Conservation (phyloP, 1,139 yeast species). For the Lodderomyces orthopsilosis region DNA sequence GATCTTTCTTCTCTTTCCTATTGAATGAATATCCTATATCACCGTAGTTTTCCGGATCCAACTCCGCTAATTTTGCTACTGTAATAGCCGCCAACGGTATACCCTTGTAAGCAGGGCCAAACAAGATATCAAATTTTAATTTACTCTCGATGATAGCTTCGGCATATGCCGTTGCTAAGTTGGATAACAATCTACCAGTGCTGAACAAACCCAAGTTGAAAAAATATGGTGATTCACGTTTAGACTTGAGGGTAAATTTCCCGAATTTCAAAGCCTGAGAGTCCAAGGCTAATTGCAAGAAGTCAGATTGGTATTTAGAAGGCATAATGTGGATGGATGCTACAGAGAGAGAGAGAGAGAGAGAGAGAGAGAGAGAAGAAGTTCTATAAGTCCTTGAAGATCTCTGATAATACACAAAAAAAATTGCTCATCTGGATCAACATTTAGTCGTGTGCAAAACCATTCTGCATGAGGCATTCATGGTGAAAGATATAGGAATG, state of each 20-base stretch:
- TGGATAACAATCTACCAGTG: constrained; percentile 73
- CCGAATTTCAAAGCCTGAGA: constrained; percentile 85
- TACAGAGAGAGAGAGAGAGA: constrained; percentile 10
- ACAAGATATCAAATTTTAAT: constrained; percentile 81
- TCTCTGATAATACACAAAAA: background rate
- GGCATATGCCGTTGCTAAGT: constrained; percentile 86
- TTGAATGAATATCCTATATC: constrained; percentile 70
- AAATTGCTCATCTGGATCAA: background rate
- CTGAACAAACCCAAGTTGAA: constrained; percentile 90
- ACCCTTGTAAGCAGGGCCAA: constrained; percentile 98
- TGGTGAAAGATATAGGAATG: too few species aligned
- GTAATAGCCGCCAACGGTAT: constrained; percentile 94
- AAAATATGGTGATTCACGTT: constrained; percentile 92
- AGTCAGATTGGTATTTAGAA: constrained; percentile 54
- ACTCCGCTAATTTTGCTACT: constrained; percentile 85
- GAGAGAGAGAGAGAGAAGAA: constrained; percentile 10
- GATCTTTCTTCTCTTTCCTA: constrained; percentile 93
- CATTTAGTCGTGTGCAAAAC: background rate
- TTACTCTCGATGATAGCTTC: constrained; percentile 78
- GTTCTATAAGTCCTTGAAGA: background rate
- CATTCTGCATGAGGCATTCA: too few species aligned
- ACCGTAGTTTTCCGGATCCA: constrained; percentile 73
- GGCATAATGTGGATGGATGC: constrained; percentile 18
- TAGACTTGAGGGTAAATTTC: constrained; percentile 83
- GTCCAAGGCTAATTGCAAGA: constrained; percentile 77